Base-by-base conservation (phyloP, 2,329 filamentous ascomycete genomes). In the Aspergillus sp. region DNA sequence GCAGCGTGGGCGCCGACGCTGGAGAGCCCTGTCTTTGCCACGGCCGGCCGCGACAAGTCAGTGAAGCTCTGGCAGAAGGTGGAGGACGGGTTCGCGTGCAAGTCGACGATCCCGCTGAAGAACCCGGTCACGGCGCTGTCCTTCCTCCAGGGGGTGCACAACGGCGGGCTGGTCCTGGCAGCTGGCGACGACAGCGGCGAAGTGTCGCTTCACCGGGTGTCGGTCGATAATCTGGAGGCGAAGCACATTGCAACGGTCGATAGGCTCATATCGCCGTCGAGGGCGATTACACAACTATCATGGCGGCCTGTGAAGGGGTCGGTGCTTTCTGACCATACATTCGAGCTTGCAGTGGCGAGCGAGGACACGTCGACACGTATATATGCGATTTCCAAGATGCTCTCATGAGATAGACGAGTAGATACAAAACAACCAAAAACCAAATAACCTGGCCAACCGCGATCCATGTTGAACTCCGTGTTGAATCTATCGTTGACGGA, bases 11-110 rank as follows among this genome's bases (percentile, higher is more conserved):
- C 81, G 1, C 80, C 81, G 1, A 25, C 45, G 0, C 36, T 52
- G 5, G 51, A 52, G 5, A 51, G 55, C 6, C 46, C 59, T 4
- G 57, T 71, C 16, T 98, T 98, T 58, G 82, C 82, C 8, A 98
- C 91, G 0, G 89, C 88, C 1, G 86, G 88, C 3, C 72, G 91
- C 47, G 91, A 98, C 59, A 96, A 93, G 63, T 72, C 71, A 15
- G 78, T 93, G 24, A 83, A 82, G 52, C 52, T 88, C 26, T 89
- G 84, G 84, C 55, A 57, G 30, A 48, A 50, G 39, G 42, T 49
- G 10, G 60, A 56, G 25, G 22, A 59, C 41, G 49, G 39, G 12
- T 77, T 81, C 40, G 52, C 59, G 8, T 73, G 75, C 39, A 68
- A 67, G 5, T 55, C 67, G 3, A 69, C 69, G 1, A 63, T 83